Evolutionary conservation across 495 filamentous ascomycete genomes (phyloP).

Genomic region (Penicillium ochrochloron): DNA sequence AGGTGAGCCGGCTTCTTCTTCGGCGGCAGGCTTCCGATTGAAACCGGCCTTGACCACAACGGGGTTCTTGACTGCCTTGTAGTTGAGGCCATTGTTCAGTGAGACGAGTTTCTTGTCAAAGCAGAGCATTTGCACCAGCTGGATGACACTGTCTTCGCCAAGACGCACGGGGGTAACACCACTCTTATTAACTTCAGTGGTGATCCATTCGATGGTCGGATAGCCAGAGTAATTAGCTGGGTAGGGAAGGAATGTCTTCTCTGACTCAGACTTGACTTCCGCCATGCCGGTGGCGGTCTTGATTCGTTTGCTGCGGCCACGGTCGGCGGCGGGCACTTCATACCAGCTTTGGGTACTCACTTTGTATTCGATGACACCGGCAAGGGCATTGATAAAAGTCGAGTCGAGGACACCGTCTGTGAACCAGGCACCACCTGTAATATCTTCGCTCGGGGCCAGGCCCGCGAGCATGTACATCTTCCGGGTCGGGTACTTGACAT

Average conservation of each 20-base stretch:
- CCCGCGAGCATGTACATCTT: slow-evolving; percentile 70
- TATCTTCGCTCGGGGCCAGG: slow-evolving; percentile 79
- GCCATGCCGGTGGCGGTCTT: slow-evolving; percentile 48
- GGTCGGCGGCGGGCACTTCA: slow-evolving; percentile 41
- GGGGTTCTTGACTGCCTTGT: slow-evolving; percentile 51
- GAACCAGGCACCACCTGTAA: slow-evolving; percentile 93
- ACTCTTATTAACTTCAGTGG: slow-evolving; percentile 66
- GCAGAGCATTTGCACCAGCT: slow-evolving; percentile 81
- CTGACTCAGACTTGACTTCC: slow-evolving; percentile 37
- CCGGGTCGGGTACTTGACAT: slow-evolving; percentile 62
- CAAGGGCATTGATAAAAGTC: slow-evolving; percentile 76
- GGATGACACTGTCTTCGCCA: slow-evolving; percentile 71
- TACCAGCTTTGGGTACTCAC: slow-evolving; percentile 75
- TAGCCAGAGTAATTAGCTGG: slow-evolving; percentile 73
- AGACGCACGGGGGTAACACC: slow-evolving; percentile 68
- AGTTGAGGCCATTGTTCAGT: slow-evolving; percentile 53
- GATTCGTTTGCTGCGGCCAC: slow-evolving; percentile 44
- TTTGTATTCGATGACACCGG: slow-evolving; percentile 69
- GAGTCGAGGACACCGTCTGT: slow-evolving; percentile 85
- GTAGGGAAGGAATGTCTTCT: slow-evolving; percentile 59
- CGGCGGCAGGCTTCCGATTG: slow-evolving; percentile 44
- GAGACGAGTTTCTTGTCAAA: slow-evolving; percentile 75
- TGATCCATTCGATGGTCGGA: slow-evolving; percentile 75
- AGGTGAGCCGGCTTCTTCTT: slow-evolving; percentile 33
- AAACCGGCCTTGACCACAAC: slow-evolving; percentile 39